Conservation (phyloP, 306 rosid species). For the Oemleria cerasiformis region DNA sequence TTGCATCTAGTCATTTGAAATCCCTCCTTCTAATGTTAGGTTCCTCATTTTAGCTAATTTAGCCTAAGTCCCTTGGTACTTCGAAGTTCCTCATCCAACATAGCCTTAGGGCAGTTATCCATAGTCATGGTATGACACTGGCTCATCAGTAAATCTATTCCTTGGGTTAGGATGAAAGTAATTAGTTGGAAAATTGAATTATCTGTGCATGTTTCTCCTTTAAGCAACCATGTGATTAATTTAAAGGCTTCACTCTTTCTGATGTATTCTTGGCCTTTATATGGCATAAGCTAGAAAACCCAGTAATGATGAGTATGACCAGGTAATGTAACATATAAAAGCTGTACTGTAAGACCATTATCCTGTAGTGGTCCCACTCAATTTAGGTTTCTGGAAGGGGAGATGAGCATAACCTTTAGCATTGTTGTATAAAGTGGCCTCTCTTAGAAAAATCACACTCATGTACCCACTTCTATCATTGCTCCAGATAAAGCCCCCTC, state of each 20-base stretch:
- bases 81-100: too few relatives aligned
- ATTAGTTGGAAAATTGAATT: background rate
- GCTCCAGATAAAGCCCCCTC: too few relatives aligned
- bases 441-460: background rate
- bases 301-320: background rate
- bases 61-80: too few relatives aligned
- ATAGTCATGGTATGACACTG: background rate
- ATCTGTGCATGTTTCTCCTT: background rate
- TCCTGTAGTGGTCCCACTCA: background rate
- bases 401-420: background rate
- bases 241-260: background rate
- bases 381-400: background rate
- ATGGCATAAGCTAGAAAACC: background rate
- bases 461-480: background rate
- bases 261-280: background rate
- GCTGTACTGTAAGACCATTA: background rate
- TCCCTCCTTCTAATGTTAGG: too few relatives aligned
- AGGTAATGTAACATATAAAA: background rate
- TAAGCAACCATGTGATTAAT: background rate
- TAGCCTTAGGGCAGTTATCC: too few relatives aligned
- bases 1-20: too few relatives aligned
- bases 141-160: background rate
- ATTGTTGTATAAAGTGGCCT: background rate
- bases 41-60: too few relatives aligned
- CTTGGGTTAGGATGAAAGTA: background rate